Evolutionary conservation across 352 stramenopile genomes (phyloP).

Genomic region (Phytophthora pisi): DNA sequence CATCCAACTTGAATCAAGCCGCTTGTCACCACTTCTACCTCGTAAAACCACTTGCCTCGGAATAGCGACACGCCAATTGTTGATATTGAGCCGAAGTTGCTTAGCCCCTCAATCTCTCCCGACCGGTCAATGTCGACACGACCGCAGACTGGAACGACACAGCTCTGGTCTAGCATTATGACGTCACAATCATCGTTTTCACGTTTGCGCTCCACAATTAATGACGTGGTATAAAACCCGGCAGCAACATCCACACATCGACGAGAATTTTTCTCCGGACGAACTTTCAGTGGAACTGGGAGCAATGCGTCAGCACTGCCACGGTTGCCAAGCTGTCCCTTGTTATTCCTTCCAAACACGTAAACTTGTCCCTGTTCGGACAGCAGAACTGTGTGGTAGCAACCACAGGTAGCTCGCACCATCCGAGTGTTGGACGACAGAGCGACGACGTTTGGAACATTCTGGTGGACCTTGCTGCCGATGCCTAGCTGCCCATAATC

Average conservation of each 20-base stretch:
- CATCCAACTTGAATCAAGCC: slow-evolving; percentile 94
- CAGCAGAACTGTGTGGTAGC: slow-evolving; percentile 86
- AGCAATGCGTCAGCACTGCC: slow-evolving; percentile 82
- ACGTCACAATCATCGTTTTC: slow-evolving; percentile 80
- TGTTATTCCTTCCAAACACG: slow-evolving; percentile 90
- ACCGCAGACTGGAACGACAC: slow-evolving; percentile 70
- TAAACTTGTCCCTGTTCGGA: slow-evolving; percentile 87
- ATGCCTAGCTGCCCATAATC: slow-evolving; percentile 90
- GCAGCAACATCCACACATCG: slow-evolving; percentile 83
- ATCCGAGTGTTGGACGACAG: slow-evolving; percentile 77
- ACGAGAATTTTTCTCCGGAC: slow-evolving; percentile 78
- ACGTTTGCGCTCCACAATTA: slow-evolving; percentile 85
- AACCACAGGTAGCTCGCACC: slow-evolving; percentile 78
- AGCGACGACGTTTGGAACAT: slow-evolving; percentile 66
- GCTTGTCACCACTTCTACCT: slow-evolving; percentile 90
- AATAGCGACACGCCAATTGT: slow-evolving; percentile 78
- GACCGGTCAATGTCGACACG: slow-evolving; percentile 88
- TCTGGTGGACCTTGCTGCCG: slow-evolving; percentile 86
- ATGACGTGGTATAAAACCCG: slow-evolving; percentile 88
- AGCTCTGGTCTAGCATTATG: slow-evolving; percentile 67
- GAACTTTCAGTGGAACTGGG: slow-evolving; percentile 82
- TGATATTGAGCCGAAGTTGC: slow-evolving; percentile 89
- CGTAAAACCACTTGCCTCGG: slow-evolving; percentile 93
- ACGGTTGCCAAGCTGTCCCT: slow-evolving; percentile 87
- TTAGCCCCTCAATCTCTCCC: slow-evolving; percentile 86